Conservation (phyloP, 306 rosid species). For the Lathyrus oleraceus region DNA sequence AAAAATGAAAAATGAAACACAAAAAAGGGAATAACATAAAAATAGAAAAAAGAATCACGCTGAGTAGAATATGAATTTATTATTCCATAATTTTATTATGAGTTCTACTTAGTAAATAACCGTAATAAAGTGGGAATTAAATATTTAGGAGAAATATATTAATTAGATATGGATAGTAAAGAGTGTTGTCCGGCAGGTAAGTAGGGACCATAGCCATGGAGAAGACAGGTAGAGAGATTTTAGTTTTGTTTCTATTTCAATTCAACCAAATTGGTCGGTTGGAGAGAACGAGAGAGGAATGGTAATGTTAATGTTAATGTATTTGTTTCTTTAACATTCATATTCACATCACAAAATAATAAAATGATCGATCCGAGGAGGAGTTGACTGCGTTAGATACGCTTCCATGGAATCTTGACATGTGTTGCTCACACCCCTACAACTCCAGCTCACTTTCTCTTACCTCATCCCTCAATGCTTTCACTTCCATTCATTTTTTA, state of each 20-base stretch:
- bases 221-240: not conserved
- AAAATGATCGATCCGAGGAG: slow-evolving; percentile 27
- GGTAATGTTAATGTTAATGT: not conserved
- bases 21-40: not conserved
- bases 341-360: not conserved
- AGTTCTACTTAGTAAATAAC: no score
- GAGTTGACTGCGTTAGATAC: slow-evolving; percentile 61
- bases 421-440: slow-evolving; percentile 33
- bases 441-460: slow-evolving; percentile 1
- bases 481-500: no score
- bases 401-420: slow-evolving; percentile 54
- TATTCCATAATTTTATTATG: no score
- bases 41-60: not conserved
- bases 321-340: not conserved
- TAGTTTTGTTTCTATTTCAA: slow-evolving; percentile 5
- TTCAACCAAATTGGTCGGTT: slow-evolving; percentile 33
- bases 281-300: not conserved
- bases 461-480: not conserved
- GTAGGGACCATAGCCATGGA: slow-evolving; percentile 33
- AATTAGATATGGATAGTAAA: not conserved
- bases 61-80: not conserved
- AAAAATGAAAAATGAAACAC: not conserved
- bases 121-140: no score
- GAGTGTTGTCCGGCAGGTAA: slow-evolving; percentile 42
- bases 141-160: not conserved